Base-by-base conservation (phyloP, 257 asterid genomes). In the Solanum raphanifolium region DNA sequence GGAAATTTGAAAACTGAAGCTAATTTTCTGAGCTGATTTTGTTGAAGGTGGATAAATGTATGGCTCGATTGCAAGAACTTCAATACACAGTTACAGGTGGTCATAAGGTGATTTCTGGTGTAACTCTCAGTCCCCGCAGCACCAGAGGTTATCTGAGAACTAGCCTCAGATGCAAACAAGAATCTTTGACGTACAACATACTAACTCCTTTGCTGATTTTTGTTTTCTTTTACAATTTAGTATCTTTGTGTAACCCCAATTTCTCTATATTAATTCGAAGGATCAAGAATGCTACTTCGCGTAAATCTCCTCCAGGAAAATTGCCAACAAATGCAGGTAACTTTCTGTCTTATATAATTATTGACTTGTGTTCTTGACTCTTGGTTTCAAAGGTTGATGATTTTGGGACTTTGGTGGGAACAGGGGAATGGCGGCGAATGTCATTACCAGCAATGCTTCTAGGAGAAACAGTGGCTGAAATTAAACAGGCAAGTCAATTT, bases 61-160 rank as follows among this genome's bases (percentile, higher is more conserved):
- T 95, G 96, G 98, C 97, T 85, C 87, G 99, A 89, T 87, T 97
- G 91, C 98, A 95, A 90, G 99, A 97, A 92, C 98, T 97, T 83
- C 99, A 95, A 31, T 81, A 92, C 91, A 92, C 96, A 43, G 98
- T 96, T 4, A 87, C 92, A 13, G 95, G 95, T 32, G 97, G 97
- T 18, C 83, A 34, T 32, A 95, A 92, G 71, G 89, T 90, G 88
- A 88, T 89, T 15, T 92, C 96, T 43, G 96, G 95, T 16, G 93
- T 91, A 86, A 92, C 88, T 89, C 91, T 92, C 85, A 95, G 98
- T 86, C 98, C 98, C 88, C 93, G 94, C 13, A 94, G 93, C 87
- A 91, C 93, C 3, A 91, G 94, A 88, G 93, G 91, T 81, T 93
- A 92, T 85, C 73, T 89, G 5, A 89, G 81, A 36, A 89, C 95